Evolutionary conservation across 805 yeast species (phyloP).

Genomic region (Metschnikowia amazonensis): DNA sequence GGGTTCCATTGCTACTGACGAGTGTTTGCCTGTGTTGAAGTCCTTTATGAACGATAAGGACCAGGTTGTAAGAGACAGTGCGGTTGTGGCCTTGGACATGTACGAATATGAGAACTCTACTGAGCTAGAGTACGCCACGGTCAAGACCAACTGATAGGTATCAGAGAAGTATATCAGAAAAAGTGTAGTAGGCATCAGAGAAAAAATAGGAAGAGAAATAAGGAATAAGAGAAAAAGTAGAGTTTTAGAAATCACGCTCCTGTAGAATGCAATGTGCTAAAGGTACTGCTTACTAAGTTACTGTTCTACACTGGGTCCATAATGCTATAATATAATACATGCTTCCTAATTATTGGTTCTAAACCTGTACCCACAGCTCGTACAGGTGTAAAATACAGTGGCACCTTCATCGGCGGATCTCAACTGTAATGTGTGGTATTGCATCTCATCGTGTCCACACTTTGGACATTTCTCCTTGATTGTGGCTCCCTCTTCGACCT

Average conservation of each 20-base stretch:
- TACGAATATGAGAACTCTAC: conserved; percentile 88
- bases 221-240: too few species aligned
- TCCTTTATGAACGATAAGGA: conserved; percentile 76
- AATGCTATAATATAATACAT: conserved; percentile 1
- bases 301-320: neutral
- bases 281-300: neutral
- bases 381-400: conserved; percentile 96
- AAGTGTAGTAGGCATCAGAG: neutral
- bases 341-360: conserved; percentile 75
- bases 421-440: conserved; percentile 91
- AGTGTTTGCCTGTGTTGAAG: conserved; percentile 83
- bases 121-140: conserved; percentile 66
- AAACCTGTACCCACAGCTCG: conserved; percentile 86
- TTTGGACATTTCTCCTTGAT: conserved; percentile 98
- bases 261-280: neutral
- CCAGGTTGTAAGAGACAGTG: conserved; percentile 92
- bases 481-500: conserved; percentile 91
- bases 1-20: conserved; percentile 95
- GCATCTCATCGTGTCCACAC: conserved; percentile 98
- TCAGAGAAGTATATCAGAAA: neutral
- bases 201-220: neutral
- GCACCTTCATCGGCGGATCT: conserved; percentile 99
- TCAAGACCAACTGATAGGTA: conserved; percentile 7
- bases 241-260: neutral
- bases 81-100: conserved; percentile 97